phyloP scores from a whole-genome alignment of 768 basidiomycete genomes.

The Pisolithus sp. region DNA sequence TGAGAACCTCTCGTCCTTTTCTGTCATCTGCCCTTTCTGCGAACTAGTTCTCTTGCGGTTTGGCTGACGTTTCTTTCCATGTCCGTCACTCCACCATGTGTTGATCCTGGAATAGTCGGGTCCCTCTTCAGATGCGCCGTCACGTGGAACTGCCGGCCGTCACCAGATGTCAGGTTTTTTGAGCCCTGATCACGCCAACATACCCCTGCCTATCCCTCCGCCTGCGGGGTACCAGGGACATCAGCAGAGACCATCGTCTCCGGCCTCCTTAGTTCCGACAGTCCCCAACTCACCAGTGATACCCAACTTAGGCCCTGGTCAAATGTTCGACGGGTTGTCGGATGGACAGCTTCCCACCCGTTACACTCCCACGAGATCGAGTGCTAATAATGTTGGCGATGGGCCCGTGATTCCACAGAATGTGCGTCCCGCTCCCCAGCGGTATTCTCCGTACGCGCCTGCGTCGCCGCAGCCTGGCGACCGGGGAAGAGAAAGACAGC shows the following conservation, averaged over 20 bases:
- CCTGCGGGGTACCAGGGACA: constrained; percentile 1
- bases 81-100: neutral
- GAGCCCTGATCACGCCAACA: constrained; percentile 28
- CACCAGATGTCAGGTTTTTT: constrained; percentile 11
- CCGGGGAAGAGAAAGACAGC: constrained; percentile 14
- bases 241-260: constrained; percentile 7
- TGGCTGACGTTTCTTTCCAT: no score
- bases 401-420: constrained; percentile 19
- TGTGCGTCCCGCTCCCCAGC: constrained; percentile 5
- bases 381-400: constrained; percentile 5
- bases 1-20: constrained; percentile 5
- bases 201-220: constrained; percentile 20
- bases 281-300: constrained; percentile 8
- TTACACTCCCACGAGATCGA: constrained; percentile 7
- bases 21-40: constrained; percentile 1
- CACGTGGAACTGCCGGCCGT: constrained; percentile 14
- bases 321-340: constrained; percentile 6
- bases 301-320: constrained; percentile 7
- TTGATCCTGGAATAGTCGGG: constrained; percentile 17
- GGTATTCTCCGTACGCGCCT: constrained; percentile 5
- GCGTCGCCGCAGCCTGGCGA: constrained; percentile 11
- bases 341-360: constrained; percentile 10
- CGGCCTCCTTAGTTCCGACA: constrained; percentile 10
- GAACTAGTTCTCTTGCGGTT: no score
- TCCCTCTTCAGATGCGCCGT: constrained; percentile 28